Base-by-base conservation (phyloP, 176 grass and related monocot species). In the Raddia distichophylla region DNA sequence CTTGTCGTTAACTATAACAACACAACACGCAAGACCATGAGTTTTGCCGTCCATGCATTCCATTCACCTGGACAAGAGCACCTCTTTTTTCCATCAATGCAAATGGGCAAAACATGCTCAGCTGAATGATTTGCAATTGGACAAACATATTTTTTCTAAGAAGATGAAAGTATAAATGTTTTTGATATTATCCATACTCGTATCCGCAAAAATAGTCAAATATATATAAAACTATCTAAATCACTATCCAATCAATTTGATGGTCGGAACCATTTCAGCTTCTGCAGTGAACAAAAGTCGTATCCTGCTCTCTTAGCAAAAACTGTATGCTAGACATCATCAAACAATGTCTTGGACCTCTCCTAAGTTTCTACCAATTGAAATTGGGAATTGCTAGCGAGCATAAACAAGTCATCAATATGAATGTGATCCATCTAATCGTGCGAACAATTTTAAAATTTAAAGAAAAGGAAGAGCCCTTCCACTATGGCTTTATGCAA, bases 11-110 rank as follows among this genome's bases (percentile, higher is more conserved):
- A 72, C 61, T 78, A 78, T 40, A 16, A 20, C 58, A 83, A 62
- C 46, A 6, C 64, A 80, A 35, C 57, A 57, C 18, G 74, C 49
- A 59, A 35, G 76, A 65, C 67, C 50, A 58, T 15, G 33, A 16
- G 71, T 80, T 56, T 40, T 67, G 84, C 69, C 43, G 19, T 71
- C 70, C 63, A 82, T 69, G 75, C 27, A 73, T 88, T 88, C 86
- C 60, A 33, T 73, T 78, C 60, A 84, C 44, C 80, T 84, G 81
- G 86, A 84, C 86, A 60, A 10, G 48, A 44, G 48, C 22, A 11
- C 15, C 10, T 60, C 43, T 45, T 51, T 87, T 19, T 13, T 3
- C 5, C 20, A 0, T 52, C 5, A 9, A 5, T 73, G 49, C 63
- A 54, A 87, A 55, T 82, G 49, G 14, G 10, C 40, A 60, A 50